Conservation (phyloP, 2,329 filamentous ascomycete species). For the Westerdykella aurantiaca region DNA sequence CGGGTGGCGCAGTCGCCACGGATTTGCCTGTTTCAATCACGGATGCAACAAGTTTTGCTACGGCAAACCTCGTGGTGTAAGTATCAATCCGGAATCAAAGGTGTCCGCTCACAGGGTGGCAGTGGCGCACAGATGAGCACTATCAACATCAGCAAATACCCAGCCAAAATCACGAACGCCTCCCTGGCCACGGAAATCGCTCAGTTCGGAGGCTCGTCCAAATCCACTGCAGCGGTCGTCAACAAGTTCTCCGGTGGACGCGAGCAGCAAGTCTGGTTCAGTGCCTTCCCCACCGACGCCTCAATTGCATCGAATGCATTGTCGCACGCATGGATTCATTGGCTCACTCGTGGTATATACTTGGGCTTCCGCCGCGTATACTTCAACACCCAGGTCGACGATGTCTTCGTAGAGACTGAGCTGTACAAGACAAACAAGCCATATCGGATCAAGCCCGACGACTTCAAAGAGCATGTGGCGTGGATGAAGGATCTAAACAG, state of each 20-base stretch:
- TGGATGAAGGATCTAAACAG: slow-evolving; percentile 21
- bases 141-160: slow-evolving; percentile 49
- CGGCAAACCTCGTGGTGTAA: slow-evolving; percentile 46
- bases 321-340: slow-evolving; percentile 56
- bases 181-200: slow-evolving; percentile 49
- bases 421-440: slow-evolving; percentile 37
- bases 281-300: slow-evolving; percentile 44
- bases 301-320: slow-evolving; percentile 50
- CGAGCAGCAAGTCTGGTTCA: slow-evolving; percentile 57
- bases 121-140: slow-evolving; percentile 17
- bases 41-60: slow-evolving; percentile 47
- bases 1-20: slow-evolving; percentile 17
- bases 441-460: slow-evolving; percentile 41
- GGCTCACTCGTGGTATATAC: slow-evolving; percentile 53
- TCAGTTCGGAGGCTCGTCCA: slow-evolving; percentile 39
- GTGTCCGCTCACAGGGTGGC: not conserved
- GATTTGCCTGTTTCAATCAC: slow-evolving; percentile 42
- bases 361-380: slow-evolving; percentile 50
- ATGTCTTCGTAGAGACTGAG: slow-evolving; percentile 49
- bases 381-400: slow-evolving; percentile 54
- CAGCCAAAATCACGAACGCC: slow-evolving; percentile 49
- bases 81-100: not conserved
- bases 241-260: slow-evolving; percentile 46
- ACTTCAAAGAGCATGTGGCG: slow-evolving; percentile 16
- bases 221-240: slow-evolving; percentile 50